Evolutionary conservation across 495 filamentous ascomycete genomes (phyloP).

Genomic region (Peziza echinospora): DNA sequence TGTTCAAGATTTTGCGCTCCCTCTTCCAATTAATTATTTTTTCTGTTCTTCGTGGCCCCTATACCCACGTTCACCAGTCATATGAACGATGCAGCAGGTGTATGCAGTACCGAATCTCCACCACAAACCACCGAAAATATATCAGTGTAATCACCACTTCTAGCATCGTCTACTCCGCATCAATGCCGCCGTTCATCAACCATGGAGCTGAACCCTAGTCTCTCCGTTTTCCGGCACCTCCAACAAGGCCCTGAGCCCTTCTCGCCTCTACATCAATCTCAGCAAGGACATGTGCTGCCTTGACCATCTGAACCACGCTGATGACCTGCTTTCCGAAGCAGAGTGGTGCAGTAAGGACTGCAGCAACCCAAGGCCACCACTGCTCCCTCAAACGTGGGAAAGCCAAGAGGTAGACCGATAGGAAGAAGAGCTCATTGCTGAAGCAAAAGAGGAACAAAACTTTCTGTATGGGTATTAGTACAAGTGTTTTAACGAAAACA

Average conservation of each 20-base stretch:
- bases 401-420: constrained; percentile 89
- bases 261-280: constrained; percentile 55
- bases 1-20: no score
- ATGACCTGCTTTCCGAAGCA: constrained; percentile 85
- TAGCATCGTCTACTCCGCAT: no score
- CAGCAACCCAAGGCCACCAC: constrained; percentile 66
- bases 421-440: constrained; percentile 89
- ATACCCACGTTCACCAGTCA: no score
- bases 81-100: no score
- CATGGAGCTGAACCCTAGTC: no score
- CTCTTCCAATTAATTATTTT: no score
- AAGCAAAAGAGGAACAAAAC: constrained; percentile 82
- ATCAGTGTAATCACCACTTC: no score
- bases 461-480: constrained; percentile 30
- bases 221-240: neutral
- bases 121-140: no score
- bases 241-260: constrained; percentile 9
- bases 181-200: no score
- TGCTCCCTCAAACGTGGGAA: constrained; percentile 74
- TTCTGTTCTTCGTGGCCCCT: no score
- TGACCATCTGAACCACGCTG: constrained; percentile 84
- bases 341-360: constrained; percentile 56
- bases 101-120: no score
- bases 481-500: neutral
- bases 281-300: constrained; percentile 78